Evolutionary conservation across 179 eudicot genomes (phyloP), one percentile per base, ranked within the genome.

Genomic region (Beta corolliflora): DNA sequence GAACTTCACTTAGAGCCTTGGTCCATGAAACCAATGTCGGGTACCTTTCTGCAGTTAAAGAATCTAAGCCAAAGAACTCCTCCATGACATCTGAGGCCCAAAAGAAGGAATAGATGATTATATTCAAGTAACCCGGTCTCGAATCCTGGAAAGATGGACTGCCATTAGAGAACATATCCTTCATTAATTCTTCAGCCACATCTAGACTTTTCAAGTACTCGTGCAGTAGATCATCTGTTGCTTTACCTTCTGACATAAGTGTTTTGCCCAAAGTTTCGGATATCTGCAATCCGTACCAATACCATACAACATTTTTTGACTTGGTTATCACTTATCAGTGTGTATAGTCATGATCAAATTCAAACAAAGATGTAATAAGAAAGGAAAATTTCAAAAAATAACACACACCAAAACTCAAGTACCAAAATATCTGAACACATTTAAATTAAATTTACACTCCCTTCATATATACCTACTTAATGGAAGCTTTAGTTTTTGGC

Each of bases 101-200:
- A 14, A 79, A 41, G 9, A 83, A 19, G 58, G 83, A 79, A 70
- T 80, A 80, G 55, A 85, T 46, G 7, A 80, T 71, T 10, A 85
- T 80, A 16, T 85, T 85, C 81, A 85, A 79, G 73, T 85, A 82
- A n/a, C 81, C 85, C 0, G 85, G 88, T 16, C 76, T 71, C 54
- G 23, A 53, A 36, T 77, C 79, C 41, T 46, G 19, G 58, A 77
- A 78, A 13, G 79, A 36, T 23, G 87, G 84, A 72, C 58, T 16
- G 11, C 81, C 84, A 67, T 29, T 67, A 7, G 70, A 70, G 68
- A 44, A 81, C 63, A 63, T 4, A 15, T 14, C 69, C 44, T 69
- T 69, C 12, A 69, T 41, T 41, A 69, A 44, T 69, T 69, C 73
- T 69, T 69, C 73, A 7, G 52, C 73, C 23, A 69, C 1, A 45